Evolutionary conservation across 2,329 filamentous ascomycete genomes (phyloP).

Genomic region (Colletotrichum sp.): DNA sequence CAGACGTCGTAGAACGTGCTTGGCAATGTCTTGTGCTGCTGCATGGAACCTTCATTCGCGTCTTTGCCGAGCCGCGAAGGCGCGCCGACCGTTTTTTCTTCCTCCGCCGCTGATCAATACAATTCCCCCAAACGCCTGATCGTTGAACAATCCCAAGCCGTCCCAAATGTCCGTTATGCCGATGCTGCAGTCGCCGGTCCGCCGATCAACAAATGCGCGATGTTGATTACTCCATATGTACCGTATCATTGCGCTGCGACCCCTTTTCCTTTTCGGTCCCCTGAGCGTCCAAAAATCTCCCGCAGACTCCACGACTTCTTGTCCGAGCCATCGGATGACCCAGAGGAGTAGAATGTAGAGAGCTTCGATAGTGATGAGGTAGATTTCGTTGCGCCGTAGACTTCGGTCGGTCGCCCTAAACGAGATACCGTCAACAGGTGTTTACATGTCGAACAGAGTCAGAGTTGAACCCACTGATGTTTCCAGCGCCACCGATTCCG

Average conservation of each 20-base stretch:
- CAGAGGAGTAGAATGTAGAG: neutral
- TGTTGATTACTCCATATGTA: neutral
- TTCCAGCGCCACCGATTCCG: conserved; percentile 43
- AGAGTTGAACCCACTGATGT: conserved; percentile 37
- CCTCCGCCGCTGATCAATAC: neutral
- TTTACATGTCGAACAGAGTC: neutral
- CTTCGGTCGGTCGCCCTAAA: conserved; percentile 28
- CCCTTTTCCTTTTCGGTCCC: conserved; percentile 9
- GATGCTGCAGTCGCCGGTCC: neutral
- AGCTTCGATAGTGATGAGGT: neutral
- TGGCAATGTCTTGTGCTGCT: neutral
- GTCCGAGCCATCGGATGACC: neutral
- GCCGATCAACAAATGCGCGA: neutral
- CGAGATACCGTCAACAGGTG: neutral
- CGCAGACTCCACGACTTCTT: conserved; percentile 10
- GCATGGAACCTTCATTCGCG: neutral
- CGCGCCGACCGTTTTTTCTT: neutral
- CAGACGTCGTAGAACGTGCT: neutral
- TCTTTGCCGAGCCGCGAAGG: neutral
- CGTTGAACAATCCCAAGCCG: neutral
- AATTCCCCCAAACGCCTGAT: neutral
- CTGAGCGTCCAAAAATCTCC: conserved; percentile 5
- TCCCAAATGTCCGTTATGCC: neutral
- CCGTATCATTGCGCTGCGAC: neutral
- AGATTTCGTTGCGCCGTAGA: conserved; percentile 24